Percentiles rank a stretch among this genome's conserved stretches.
These are phyloP conservation scores for Xerocomus spinulosus DNA, from an alignment of 768 basidiomycete genomes.

Conservation along the genomic window DNA sequence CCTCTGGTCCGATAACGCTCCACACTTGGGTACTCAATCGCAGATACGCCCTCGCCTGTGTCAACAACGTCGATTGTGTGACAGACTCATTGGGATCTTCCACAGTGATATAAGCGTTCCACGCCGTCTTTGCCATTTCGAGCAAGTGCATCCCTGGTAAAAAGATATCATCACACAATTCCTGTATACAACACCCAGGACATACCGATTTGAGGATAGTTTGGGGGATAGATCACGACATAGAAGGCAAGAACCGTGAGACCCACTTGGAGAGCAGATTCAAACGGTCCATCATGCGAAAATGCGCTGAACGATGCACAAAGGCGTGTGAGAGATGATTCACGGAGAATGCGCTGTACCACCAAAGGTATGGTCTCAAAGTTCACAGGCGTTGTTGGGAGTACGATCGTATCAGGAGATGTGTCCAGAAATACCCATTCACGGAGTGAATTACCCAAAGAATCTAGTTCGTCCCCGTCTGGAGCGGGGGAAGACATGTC, in stretches of 20 bases:
- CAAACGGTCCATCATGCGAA: constrained; percentile 64
- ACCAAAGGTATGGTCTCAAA: constrained; percentile 34
- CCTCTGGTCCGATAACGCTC: constrained; percentile 52
- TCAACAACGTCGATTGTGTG: constrained; percentile 19
- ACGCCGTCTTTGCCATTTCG: constrained; percentile 72
- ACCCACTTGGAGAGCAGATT: constrained; percentile 50
- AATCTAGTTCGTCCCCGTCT: constrained; percentile 13
- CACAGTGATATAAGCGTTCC: constrained; percentile 54
- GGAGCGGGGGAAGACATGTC: constrained; percentile 38
- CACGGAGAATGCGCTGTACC: constrained; percentile 46
- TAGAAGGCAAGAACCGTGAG: constrained; percentile 62
- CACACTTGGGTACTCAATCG: constrained; percentile 39
- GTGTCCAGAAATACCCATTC: constrained; percentile 35
- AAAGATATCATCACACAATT: not conserved
- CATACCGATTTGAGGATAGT: constrained; percentile 81
- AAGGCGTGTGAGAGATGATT: constrained; percentile 51
- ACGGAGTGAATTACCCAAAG: constrained; percentile 33
- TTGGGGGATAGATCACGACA: constrained; percentile 62
- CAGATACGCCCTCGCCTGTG: constrained; percentile 36
- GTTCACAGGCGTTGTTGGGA: constrained; percentile 26
- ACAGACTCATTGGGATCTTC: constrained; percentile 17
- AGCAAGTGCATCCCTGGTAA: constrained; percentile 64
- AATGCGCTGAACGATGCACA: constrained; percentile 62
- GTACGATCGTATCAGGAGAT: constrained; percentile 17
- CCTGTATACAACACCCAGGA: not conserved